Percentiles rank a stretch among this genome's conserved stretches.
phyloP scores from a whole-genome alignment of 2,329 filamentous ascomycete genomes.

The Calcarisporium arbuscula region DNA sequence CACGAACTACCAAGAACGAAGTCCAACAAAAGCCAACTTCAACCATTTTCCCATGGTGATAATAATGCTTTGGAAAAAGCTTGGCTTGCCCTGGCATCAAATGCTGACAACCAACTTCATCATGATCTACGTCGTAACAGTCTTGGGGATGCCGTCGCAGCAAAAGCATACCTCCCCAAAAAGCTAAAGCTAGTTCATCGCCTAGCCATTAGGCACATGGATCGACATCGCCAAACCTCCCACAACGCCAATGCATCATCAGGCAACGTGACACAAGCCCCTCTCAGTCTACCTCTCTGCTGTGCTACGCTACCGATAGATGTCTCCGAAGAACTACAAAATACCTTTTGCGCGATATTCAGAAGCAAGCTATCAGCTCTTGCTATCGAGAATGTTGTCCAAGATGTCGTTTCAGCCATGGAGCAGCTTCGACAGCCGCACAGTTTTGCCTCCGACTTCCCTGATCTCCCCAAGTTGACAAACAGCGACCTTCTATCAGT shows the following conservation, averaged over 20 bases:
- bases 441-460: conserved; percentile 1
- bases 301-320: conserved; percentile 43
- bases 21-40: conserved; percentile 53
- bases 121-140: conserved; percentile 19
- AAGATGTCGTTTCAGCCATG: conserved; percentile 36
- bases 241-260: conserved; percentile 22
- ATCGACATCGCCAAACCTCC: conserved; percentile 37
- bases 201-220: conserved; percentile 40
- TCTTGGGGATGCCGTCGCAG: conserved; percentile 22
- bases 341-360: conserved; percentile 43
- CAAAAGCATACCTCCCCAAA: conserved; percentile 17
- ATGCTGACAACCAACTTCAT: conserved; percentile 43
- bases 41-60: conserved; percentile 73
- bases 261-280: conserved; percentile 19
- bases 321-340: conserved; percentile 39
- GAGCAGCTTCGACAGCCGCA: conserved; percentile 13
- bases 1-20: too few relatives aligned
- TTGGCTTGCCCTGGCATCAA: conserved; percentile 58
- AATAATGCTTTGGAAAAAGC: conserved; percentile 73
- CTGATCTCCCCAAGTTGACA: conserved; percentile 5
- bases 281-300: conserved; percentile 33
- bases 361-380: conserved; percentile 34
- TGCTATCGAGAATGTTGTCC: conserved; percentile 36
- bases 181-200: conserved; percentile 32
- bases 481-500: too few relatives aligned